Conservation (phyloP, 1,284 basidiomycete genomes). For the Bondarzewia mesenterica region DNA sequence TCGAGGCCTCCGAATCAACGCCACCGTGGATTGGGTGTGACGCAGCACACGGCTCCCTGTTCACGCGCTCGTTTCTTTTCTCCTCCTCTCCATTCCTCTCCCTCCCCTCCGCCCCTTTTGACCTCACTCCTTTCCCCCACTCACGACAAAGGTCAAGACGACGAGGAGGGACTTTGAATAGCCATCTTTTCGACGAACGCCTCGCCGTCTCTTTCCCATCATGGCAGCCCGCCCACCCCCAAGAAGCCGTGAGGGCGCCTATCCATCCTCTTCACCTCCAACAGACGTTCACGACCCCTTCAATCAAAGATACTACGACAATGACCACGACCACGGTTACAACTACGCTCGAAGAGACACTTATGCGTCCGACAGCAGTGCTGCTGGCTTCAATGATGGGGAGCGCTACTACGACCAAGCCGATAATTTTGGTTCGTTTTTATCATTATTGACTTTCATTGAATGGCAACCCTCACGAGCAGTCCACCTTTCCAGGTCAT, state of each 20-base stretch:
- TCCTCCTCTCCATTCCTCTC: no score
- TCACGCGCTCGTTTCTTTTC: no score
- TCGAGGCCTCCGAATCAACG: no score
- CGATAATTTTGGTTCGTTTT: conserved; percentile 51
- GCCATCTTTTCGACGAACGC: no score
- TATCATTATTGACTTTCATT: no score
- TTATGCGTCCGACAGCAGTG: conserved; percentile 65
- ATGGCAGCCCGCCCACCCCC: conserved; percentile 12
- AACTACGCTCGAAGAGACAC: conserved; percentile 58
- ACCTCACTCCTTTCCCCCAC: no score
- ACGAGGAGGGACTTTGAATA: no score
- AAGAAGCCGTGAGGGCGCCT: conserved; percentile 12
- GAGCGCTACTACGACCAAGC: conserved; percentile 61
- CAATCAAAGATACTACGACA: conserved; percentile 35
- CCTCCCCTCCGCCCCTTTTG: no score
- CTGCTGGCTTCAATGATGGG: conserved; percentile 38
- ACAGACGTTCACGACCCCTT: conserved; percentile 46
- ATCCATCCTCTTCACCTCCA: conserved; percentile 13
- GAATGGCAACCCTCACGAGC: no score
- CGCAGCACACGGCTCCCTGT: no score
- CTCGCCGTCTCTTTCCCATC: neutral
- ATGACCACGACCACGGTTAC: conserved; percentile 72
- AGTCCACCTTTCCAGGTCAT: conserved; percentile 33
- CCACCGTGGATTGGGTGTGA: no score
- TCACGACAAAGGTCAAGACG: no score